Base-by-base conservation (phyloP, 2,329 filamentous ascomycete species). In the Fusarium transvaalense region DNA sequence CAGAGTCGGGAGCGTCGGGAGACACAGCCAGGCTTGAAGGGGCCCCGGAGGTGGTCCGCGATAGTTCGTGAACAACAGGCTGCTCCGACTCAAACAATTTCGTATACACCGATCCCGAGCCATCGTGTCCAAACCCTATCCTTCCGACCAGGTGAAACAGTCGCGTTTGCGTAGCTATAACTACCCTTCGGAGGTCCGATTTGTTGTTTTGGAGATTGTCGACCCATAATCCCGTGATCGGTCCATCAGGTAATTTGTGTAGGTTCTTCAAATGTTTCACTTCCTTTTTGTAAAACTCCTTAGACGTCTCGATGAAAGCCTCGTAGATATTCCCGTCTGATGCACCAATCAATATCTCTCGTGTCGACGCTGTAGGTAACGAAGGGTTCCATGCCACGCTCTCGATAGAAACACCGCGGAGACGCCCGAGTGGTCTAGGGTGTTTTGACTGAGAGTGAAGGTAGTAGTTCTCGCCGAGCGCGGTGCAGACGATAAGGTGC, bases 241-340 rank as follows among this genome's bases (percentile, higher is more conserved):
- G 89, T 1, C 91, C 92, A 77, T 97, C 94, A 2, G 91, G 88
- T 10, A 94, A 86, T 76, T 91, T 94, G 78, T 94, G 94, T 21
- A 99, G 86, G 35, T 86, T 87, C 78, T 95, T 95, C 63, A 97
- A 81, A 77, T 97, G 97, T 79, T 93, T 94, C 78, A 99, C 96
- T 79, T 98, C 94, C 76, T 95, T 92, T 71, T 93, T 88, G 80
- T 97, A 98, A 80, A 97, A 97, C 77, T 98, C 96, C 48, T 91
- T 94, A 15, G 93, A 92, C 5, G 94, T 94, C 79, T 99, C 96
- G 75, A 99, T 95, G 74, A 93, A 98, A 19, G 91, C 91, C 80
- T 99, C 96, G 80, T 97, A 98, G 32, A 99, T 88, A 78, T 93
- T 96, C 27, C 96, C 96, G 80, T 98, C 96, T n/a, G 92, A 89